phyloP scores from a whole-genome alignment of 352 stramenopile genomes.

The Phytophthora cryptogea region DNA sequence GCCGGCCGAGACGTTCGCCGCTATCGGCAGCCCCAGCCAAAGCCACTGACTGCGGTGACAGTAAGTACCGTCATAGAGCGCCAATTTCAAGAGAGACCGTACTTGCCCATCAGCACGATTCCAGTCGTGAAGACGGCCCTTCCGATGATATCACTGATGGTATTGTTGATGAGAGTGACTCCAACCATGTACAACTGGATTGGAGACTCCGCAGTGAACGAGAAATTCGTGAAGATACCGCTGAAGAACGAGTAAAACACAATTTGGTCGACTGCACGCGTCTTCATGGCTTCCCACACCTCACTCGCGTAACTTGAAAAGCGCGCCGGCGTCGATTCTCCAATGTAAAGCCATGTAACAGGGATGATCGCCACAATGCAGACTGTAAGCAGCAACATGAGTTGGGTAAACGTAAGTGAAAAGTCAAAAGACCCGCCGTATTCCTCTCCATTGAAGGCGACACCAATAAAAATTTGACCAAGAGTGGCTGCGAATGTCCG shows the following conservation, averaged over 20 bases:
- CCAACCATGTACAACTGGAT: slow-evolving; percentile 25
- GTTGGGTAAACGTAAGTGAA: slow-evolving; percentile 40
- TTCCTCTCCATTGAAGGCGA: slow-evolving; percentile 47
- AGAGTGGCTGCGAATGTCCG: slow-evolving; percentile 27
- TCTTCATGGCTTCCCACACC: slow-evolving; percentile 26
- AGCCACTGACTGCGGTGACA: slow-evolving; percentile 28
- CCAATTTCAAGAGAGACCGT: slow-evolving; percentile 28
- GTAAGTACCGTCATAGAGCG: slow-evolving; percentile 21
- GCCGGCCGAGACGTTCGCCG: slow-evolving; percentile 25
- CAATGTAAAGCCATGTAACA: slow-evolving; percentile 30
- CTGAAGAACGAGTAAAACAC: slow-evolving; percentile 30
- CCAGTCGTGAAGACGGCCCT: slow-evolving; percentile 16
- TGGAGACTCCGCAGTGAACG: slow-evolving; percentile 10
- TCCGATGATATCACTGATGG: slow-evolving; percentile 19
- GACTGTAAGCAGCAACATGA: slow-evolving; percentile 37
- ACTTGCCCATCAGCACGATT: slow-evolving; percentile 23
- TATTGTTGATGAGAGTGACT: slow-evolving; percentile 21
- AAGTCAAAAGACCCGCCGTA: slow-evolving; percentile 60
- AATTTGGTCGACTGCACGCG: slow-evolving; percentile 33
- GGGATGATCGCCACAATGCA: slow-evolving; percentile 14
- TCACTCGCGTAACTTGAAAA: slow-evolving; percentile 20
- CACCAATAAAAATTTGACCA: slow-evolving; percentile 26
- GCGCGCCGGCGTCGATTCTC: slow-evolving; percentile 3
- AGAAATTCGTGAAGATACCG: slow-evolving; percentile 27
- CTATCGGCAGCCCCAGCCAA: slow-evolving; percentile 27